phyloP scores from a whole-genome alignment of 331 rosid genomes.

The Acacia pycnantha region DNA sequence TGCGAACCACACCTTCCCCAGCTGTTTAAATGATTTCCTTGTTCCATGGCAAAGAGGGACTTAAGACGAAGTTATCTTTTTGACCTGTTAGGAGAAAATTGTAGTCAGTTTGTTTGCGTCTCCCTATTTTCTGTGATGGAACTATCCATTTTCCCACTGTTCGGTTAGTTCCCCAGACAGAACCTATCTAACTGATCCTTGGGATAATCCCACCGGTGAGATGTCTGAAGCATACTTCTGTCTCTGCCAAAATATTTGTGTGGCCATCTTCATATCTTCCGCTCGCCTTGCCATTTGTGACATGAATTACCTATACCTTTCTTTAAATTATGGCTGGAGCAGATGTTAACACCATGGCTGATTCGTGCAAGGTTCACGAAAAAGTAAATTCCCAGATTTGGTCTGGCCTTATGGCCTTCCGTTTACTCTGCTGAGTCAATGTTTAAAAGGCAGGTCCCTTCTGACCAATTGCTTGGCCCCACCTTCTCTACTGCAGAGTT shows the following conservation, averaged over 20 bases:
- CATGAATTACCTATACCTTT: background rate
- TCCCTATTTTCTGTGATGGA: background rate
- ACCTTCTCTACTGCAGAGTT: conserved; percentile 43
- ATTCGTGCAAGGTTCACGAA: background rate
- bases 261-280: background rate
- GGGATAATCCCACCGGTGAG: background rate
- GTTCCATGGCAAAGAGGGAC: background rate
- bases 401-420: no score
- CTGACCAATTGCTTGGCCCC: conserved; percentile 33
- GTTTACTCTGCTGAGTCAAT: no score
- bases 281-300: background rate
- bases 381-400: no score
- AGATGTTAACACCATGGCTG: conserved; percentile 26
- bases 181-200: background rate
- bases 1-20: no score
- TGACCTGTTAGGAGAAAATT: no score
- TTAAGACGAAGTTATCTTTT: background rate
- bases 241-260: background rate
- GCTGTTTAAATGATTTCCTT: background rate
- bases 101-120: no score
- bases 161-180: background rate
- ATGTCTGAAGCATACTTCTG: background rate
- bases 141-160: background rate
- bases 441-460: conserved; percentile 28
- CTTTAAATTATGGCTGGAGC: conserved; percentile 12